Evolutionary conservation across 192 early-diverging fungal genomes (phyloP).

Genomic region (Backusella australiensis): DNA sequence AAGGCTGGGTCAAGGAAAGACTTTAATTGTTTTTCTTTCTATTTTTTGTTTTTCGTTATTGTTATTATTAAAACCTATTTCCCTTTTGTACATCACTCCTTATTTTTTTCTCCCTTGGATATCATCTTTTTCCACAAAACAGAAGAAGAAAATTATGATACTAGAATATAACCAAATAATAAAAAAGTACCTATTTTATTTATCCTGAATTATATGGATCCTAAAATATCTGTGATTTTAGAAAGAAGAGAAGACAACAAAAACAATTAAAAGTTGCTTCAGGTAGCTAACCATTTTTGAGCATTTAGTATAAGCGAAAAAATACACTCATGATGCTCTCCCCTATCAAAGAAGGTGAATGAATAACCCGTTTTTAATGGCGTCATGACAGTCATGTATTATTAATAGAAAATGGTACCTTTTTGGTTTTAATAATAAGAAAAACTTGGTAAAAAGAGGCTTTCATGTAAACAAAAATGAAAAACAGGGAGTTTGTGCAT

Average conservation of each 20-base stretch:
- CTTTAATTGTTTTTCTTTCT: conserved; percentile 30
- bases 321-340: no score
- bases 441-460: no score
- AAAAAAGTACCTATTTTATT: neutral
- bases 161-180: neutral
- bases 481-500: neutral
- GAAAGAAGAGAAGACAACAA: no score
- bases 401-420: no score
- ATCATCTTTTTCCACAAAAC: neutral
- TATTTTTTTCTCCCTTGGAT: neutral
- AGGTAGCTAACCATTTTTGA: no score
- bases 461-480: no score
- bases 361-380: no score
- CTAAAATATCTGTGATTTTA: neutral
- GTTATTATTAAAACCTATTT: neutral
- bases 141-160: neutral
- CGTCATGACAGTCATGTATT: no score
- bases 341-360: no score
- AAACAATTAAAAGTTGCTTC: no score
- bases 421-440: no score
- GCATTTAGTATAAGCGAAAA: no score
- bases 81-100: neutral
- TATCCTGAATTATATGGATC: neutral
- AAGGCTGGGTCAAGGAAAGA: conserved; percentile 89
- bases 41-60: neutral